Conservation (phyloP, 2,329 filamentous ascomycete species). For the Aureobasidium melanogenum region DNA sequence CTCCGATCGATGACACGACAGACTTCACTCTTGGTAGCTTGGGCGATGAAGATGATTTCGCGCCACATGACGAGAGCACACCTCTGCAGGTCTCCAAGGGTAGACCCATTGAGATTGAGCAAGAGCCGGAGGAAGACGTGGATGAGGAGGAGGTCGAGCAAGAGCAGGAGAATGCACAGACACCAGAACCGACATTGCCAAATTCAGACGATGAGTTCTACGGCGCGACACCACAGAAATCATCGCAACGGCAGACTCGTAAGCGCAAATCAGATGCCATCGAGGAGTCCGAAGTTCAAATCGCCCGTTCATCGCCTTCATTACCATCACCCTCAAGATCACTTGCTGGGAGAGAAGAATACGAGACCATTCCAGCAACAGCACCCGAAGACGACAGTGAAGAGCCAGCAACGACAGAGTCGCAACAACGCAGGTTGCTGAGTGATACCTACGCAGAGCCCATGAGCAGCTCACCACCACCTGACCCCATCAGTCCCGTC, state of each 20-base stretch:
- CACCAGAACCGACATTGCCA: not conserved
- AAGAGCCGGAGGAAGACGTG: not conserved
- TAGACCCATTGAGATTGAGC: not conserved
- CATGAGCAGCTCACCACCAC: conserved; percentile 14
- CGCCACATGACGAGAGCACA: conserved; percentile 59
- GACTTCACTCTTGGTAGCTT: conserved; percentile 13
- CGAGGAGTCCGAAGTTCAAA: conserved; percentile 25
- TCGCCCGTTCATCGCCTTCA: conserved; percentile 31
- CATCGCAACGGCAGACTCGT: not conserved
- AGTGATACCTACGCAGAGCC: conserved; percentile 14
- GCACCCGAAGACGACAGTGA: not conserved
- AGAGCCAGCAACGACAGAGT: not conserved
- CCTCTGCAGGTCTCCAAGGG: conserved; percentile 34
- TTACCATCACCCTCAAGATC: conserved; percentile 3
- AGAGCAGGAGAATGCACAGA: conserved; percentile 12
- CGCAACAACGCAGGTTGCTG: conserved; percentile 2
- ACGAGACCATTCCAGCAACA: conserved; percentile 5
- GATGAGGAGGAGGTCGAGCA: not conserved
- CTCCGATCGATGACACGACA: conserved; percentile 19
- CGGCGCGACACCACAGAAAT: not conserved
- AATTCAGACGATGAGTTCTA: conserved; percentile 8
- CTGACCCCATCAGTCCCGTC: conserved; percentile 6
- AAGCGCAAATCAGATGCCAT: conserved; percentile 13
- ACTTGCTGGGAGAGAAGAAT: not conserved
- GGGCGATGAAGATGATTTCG: conserved; percentile 37